These are phyloP conservation scores for Dioscorea alata DNA, from an alignment of 106 monocot species.

Conservation along the genomic window DNA sequence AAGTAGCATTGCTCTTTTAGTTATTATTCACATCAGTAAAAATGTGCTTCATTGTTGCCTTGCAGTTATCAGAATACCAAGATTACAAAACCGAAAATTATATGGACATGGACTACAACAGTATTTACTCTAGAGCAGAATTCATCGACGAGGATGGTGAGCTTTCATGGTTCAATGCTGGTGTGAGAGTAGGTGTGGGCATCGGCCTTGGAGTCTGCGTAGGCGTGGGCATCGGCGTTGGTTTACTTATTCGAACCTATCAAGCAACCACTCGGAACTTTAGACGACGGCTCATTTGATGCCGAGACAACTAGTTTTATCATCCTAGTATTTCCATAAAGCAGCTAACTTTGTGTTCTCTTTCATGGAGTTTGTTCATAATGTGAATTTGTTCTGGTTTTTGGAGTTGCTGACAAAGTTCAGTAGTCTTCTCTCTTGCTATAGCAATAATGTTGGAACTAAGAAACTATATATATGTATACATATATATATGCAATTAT, in stretches of 20 bases:
- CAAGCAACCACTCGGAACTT: conserved; percentile 23
- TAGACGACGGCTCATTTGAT: conserved; percentile 22
- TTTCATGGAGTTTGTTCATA: background rate
- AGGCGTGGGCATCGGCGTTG: conserved; percentile 37
- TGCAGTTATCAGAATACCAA: conserved; percentile 22
- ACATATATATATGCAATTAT: too few relatives aligned
- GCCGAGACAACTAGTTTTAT: background rate
- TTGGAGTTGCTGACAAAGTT: background rate
- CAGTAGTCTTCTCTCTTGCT: background rate
- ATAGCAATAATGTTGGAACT: too few relatives aligned
- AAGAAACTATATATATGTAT: too few relatives aligned
- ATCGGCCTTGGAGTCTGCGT: conserved; percentile 44
- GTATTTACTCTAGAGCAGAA: conserved; percentile 25
- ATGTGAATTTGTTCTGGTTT: background rate
- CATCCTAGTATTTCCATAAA: background rate
- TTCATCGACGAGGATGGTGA: conserved; percentile 56
- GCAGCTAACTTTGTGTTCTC: background rate
- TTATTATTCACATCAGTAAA: too few relatives aligned
- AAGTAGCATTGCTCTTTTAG: too few relatives aligned
- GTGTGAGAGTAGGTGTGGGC: conserved; percentile 47
- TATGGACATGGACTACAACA: conserved; percentile 23
- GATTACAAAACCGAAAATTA: conserved; percentile 10
- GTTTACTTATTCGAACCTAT: conserved; percentile 33
- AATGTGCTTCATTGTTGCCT: background rate
- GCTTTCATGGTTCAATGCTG: conserved; percentile 58